Evolutionary conservation across 1,139 yeast species (phyloP).

Genomic region (Scheffersomyces segobiensis): DNA sequence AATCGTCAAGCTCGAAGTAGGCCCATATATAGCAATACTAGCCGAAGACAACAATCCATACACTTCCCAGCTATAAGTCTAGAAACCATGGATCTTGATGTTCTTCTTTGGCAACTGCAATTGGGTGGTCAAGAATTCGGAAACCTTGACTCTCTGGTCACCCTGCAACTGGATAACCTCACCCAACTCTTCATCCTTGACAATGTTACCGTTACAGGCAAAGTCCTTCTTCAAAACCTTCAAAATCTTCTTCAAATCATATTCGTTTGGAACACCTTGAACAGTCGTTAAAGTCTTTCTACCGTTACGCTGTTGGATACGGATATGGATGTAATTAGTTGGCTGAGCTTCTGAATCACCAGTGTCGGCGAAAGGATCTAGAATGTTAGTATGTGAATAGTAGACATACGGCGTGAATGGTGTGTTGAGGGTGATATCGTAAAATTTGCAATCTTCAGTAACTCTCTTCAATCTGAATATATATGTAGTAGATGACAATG

Average conservation of each 20-base stretch:
- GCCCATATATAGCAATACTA: background rate
- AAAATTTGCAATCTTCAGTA: background rate
- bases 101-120: constrained; percentile 92
- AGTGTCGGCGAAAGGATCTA: constrained; percentile 99
- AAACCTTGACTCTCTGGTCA: constrained; percentile 95
- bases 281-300: constrained; percentile 98
- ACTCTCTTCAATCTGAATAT: background rate
- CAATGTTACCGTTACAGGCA: constrained; percentile 98
- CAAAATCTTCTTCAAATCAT: constrained; percentile 90
- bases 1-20: background rate
- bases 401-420: background rate
- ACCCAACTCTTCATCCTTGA: constrained; percentile 93
- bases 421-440: background rate
- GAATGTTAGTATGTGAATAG: constrained; percentile 14
- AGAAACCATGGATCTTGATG: constrained; percentile 98
- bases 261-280: constrained; percentile 94
- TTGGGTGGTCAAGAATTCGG: constrained; percentile 87
- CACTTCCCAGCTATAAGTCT: constrained; percentile 15
- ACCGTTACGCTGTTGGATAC: constrained; percentile 99
- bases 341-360: constrained; percentile 99
- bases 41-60: background rate
- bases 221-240: constrained; percentile 96
- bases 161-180: constrained; percentile 98
- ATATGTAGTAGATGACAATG: too few species aligned
- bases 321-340: constrained; percentile 93